Conservation (phyloP, 805 yeast species). For the Huiozyma sinensis region DNA sequence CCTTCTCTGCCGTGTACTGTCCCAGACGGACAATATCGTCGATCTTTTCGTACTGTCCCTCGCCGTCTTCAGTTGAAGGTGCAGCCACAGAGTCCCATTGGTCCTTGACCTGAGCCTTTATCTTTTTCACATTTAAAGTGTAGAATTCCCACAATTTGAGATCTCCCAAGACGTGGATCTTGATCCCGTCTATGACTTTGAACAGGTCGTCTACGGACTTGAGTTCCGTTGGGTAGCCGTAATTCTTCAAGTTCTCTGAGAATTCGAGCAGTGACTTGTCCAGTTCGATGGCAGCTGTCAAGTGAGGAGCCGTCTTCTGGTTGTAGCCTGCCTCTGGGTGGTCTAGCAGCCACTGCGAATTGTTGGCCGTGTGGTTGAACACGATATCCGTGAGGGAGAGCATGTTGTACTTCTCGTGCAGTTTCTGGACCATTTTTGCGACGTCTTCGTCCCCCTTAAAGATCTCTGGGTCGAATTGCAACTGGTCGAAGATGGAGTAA, state of each 20-base stretch:
- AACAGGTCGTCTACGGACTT: conserved; percentile 43
- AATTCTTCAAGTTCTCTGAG: conserved; percentile 43
- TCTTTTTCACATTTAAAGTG: conserved; percentile 46
- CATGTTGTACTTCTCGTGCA: conserved; percentile 48
- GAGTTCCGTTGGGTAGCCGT: conserved; percentile 54
- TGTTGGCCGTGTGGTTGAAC: conserved; percentile 88
- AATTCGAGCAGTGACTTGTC: conserved; percentile 61
- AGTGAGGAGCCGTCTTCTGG: conserved; percentile 78
- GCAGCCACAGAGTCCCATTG: conserved; percentile 23
- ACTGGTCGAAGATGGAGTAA: conserved; percentile 81
- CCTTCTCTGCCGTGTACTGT: conserved; percentile 34
- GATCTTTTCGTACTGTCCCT: conserved; percentile 18
- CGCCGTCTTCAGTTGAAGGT: conserved; percentile 9
- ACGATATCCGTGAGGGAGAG: conserved; percentile 85
- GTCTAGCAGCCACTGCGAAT: conserved; percentile 73
- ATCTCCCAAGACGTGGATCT: conserved; percentile 52
- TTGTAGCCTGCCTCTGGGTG: conserved; percentile 92
- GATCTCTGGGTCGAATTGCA: conserved; percentile 55
- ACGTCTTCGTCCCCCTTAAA: conserved; percentile 54
- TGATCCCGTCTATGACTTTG: conserved; percentile 55
- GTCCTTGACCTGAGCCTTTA: conserved; percentile 31
- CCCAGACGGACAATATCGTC: conserved; percentile 37
- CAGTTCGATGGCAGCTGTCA: conserved; percentile 72
- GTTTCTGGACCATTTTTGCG: conserved; percentile 33
- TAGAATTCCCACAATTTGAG: conserved; percentile 83